A percentile compares a stretch with the other conserved stretches of the same genome.
Evolutionary conservation across 140 eudicot genomes (phyloP).

Genomic region (Bidens hawaiensis): DNA sequence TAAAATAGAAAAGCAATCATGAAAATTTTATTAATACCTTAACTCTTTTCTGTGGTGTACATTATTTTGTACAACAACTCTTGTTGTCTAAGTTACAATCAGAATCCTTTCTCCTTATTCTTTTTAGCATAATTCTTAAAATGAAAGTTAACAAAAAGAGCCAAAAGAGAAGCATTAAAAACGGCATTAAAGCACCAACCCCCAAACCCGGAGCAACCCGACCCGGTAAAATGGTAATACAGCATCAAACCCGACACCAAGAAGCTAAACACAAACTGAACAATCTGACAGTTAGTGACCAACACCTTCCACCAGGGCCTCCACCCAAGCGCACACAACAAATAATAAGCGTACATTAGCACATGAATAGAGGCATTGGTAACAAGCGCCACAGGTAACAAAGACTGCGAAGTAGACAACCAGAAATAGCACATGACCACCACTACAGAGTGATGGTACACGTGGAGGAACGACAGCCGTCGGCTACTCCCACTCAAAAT

Average conservation of each 20-base stretch:
- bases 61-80: too few relatives aligned
- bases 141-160: slow-evolving; percentile 66
- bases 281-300: slow-evolving; percentile 88
- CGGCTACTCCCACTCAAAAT: slow-evolving; percentile 34
- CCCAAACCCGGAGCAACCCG: slow-evolving; percentile 67
- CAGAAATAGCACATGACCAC: slow-evolving; percentile 79
- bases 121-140: slow-evolving; percentile 56
- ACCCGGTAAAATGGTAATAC: slow-evolving; percentile 54
- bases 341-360: slow-evolving; percentile 82
- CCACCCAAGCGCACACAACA: slow-evolving; percentile 62
- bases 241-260: slow-evolving; percentile 70
- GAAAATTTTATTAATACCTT: too few relatives aligned
- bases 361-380: slow-evolving; percentile 83
- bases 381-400: slow-evolving; percentile 85
- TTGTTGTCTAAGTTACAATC: too few relatives aligned
- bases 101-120: slow-evolving; percentile 21
- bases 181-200: slow-evolving; percentile 93
- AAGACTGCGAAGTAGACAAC: slow-evolving; percentile 63
- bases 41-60: too few relatives aligned
- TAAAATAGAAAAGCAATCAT: too few relatives aligned
- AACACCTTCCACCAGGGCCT: slow-evolving; percentile 88
- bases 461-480: slow-evolving; percentile 63
- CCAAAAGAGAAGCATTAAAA: slow-evolving; percentile 85
- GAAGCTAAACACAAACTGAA: slow-evolving; percentile 87
- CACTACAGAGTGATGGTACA: slow-evolving; percentile 88